These are phyloP conservation scores for Glycine soja DNA, from an alignment of 306 rosid species.

Conservation along the genomic window DNA sequence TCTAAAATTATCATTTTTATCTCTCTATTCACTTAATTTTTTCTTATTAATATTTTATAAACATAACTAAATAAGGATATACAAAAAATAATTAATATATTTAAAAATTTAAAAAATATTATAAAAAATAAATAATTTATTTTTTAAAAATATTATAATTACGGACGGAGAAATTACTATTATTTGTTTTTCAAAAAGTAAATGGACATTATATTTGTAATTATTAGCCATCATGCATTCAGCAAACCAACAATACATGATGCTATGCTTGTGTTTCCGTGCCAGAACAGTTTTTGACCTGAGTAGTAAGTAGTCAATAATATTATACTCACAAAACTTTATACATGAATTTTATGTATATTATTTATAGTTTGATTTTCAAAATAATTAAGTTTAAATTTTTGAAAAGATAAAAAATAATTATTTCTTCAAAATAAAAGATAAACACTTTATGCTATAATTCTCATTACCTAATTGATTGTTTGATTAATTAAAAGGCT, in stretches of 20 bases:
- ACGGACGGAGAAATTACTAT: no score
- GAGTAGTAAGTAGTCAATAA: not conserved
- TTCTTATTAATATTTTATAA: no score
- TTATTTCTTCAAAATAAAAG: not conserved
- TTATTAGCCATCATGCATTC: conserved; percentile 48
- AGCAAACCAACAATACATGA: conserved; percentile 45
- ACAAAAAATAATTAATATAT: no score
- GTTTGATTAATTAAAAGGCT: not conserved
- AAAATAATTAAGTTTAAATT: not conserved
- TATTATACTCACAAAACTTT: not conserved
- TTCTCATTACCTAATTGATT: not conserved
- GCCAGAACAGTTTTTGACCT: not conserved
- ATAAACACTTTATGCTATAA: not conserved
- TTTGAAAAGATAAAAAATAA: not conserved
- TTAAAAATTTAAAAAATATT: no score
- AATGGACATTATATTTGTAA: conserved; percentile 25
- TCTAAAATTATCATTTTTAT: no score
- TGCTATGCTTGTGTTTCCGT: conserved; percentile 8
- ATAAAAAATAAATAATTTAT: no score
- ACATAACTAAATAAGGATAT: no score
- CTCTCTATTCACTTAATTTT: no score
- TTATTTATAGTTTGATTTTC: not conserved
- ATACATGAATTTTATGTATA: not conserved
- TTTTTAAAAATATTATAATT: no score
- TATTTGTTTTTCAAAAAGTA: not conserved